Conservation (phyloP, 164 flowering plant genomes). For the Liquidambar formosana region DNA sequence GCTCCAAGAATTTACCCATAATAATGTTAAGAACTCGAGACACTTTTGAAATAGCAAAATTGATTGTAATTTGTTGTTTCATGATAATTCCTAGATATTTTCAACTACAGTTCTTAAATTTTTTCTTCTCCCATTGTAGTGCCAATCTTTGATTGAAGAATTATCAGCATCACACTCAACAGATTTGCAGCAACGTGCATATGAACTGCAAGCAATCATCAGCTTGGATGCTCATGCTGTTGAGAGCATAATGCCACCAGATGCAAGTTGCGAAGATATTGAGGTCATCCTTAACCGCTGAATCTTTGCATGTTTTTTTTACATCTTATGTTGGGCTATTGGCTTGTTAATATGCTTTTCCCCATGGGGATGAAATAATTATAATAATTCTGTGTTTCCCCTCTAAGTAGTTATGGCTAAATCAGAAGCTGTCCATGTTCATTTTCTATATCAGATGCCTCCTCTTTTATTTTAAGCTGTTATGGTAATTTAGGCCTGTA, state of each 20-base stretch:
- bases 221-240: slow-evolving; percentile 67
- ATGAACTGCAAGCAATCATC: slow-evolving; percentile 83
- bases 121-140: slow-evolving; percentile 50
- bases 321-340: not conserved
- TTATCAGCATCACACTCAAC: slow-evolving; percentile 91
- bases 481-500: too few relatives aligned
- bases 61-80: too few relatives aligned
- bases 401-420: not conserved
- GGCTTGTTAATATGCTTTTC: not conserved
- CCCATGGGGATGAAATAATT: not conserved
- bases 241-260: slow-evolving; percentile 72
- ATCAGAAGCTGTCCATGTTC: not conserved
- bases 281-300: slow-evolving; percentile 53
- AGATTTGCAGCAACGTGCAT: slow-evolving; percentile 98
- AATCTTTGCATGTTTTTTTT: not conserved
- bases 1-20: too few relatives aligned
- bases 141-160: slow-evolving; percentile 91
- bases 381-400: not conserved
- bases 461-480: too few relatives aligned
- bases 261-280: slow-evolving; percentile 95
- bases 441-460: too few relatives aligned
- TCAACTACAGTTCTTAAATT: not conserved
- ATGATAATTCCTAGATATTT: too few relatives aligned
- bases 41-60: too few relatives aligned
- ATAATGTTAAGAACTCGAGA: too few relatives aligned